These are phyloP conservation scores for Yamadazyma membranifaciens DNA, from an alignment of 1,139 yeast species.

Conservation along the genomic window DNA sequence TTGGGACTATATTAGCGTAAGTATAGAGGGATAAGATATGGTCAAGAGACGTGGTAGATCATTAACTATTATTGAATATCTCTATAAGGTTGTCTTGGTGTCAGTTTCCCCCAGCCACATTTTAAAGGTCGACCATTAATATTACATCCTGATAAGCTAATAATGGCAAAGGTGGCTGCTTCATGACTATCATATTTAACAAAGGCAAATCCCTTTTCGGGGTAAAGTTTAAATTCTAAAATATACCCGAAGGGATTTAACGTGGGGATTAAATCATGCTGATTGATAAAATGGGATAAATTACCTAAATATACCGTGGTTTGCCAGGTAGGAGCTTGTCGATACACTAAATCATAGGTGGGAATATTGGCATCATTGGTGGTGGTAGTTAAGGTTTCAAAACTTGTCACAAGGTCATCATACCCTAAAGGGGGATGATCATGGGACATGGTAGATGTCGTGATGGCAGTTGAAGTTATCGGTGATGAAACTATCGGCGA, in stretches of 20 bases:
- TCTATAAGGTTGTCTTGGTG: slow-evolving; percentile 1
- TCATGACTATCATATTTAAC: slow-evolving; percentile 86
- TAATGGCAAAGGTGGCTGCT: slow-evolving; percentile 84
- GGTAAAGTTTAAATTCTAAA: slow-evolving; percentile 76
- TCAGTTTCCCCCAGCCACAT: slow-evolving; percentile 80
- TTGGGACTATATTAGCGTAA: no score
- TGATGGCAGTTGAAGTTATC: no score
- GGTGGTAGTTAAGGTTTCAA: slow-evolving; percentile 1
- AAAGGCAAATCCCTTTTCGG: slow-evolving; percentile 83
- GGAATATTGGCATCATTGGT: slow-evolving; percentile 6
- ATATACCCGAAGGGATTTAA: slow-evolving; percentile 79
- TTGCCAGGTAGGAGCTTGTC: slow-evolving; percentile 81
- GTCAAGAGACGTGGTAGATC: no score
- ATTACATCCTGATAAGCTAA: slow-evolving; percentile 71
- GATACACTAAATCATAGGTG: slow-evolving; percentile 47
- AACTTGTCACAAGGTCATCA: not conserved
- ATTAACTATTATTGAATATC: no score
- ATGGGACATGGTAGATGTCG: not conserved
- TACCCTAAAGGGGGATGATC: not conserved
- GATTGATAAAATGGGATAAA: slow-evolving; percentile 73
- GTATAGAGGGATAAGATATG: no score
- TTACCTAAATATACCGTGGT: slow-evolving; percentile 90
- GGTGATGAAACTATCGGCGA: no score
- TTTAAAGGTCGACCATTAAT: slow-evolving; percentile 78
- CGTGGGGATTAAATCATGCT: slow-evolving; percentile 71